These are phyloP conservation scores for Kwoniella europaea DNA, from an alignment of 768 basidiomycete species.

Conservation along the genomic window DNA sequence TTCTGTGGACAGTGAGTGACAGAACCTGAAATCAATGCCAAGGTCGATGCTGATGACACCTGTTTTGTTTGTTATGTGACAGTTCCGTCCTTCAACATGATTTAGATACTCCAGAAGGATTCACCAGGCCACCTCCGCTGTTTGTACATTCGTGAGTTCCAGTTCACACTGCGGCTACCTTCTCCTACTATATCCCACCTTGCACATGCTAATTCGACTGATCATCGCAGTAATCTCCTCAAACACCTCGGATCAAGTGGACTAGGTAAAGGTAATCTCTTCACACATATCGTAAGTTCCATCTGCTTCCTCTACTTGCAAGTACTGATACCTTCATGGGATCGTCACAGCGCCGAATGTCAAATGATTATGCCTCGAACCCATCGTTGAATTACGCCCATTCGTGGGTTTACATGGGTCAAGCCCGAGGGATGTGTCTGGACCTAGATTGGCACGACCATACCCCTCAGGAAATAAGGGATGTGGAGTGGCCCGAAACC, in stretches of 20 bases:
- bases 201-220: not conserved
- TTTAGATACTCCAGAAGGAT: constrained; percentile 39
- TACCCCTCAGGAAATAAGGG: constrained; percentile 25
- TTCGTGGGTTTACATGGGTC: constrained; percentile 45
- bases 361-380: constrained; percentile 32
- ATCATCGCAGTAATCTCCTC: constrained; percentile 53
- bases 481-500: constrained; percentile 26
- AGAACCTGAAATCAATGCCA: not conserved
- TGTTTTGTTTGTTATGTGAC: constrained; percentile 1
- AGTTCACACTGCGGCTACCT: not conserved
- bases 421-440: constrained; percentile 50
- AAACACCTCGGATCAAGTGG: constrained; percentile 55
- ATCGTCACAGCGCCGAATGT: constrained; percentile 42
- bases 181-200: not conserved
- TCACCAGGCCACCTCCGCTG: constrained; percentile 33
- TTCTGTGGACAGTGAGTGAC: constrained; percentile 59
- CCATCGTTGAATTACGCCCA: constrained; percentile 50
- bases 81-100: constrained; percentile 58
- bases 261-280: constrained; percentile 36
- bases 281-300: constrained; percentile 50
- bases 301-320: not conserved
- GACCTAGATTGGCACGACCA: constrained; percentile 46
- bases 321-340: not conserved
- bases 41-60: not conserved
- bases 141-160: constrained; percentile 53